phyloP scores from a whole-genome alignment of 1,284 basidiomycete species.

The Ustilago hordei region DNA sequence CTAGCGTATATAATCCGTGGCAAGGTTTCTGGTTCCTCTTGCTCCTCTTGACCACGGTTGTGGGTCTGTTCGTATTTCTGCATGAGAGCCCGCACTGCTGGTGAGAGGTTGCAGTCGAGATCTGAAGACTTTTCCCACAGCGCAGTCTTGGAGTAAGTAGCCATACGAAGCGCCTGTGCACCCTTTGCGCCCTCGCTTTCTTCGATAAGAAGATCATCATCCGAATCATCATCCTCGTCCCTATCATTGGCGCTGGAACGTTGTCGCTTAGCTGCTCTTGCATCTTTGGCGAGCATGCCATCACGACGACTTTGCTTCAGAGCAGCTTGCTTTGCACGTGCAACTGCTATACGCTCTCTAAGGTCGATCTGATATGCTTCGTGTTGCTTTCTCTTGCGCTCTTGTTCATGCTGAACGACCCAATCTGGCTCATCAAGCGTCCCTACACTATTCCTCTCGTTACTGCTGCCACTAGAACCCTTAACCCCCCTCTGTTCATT shows the following conservation, averaged over 20 bases:
- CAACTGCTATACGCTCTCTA: slow-evolving; percentile 59
- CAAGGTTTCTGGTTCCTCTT: slow-evolving; percentile 65
- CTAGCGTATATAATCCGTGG: slow-evolving; percentile 86
- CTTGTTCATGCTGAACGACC: slow-evolving; percentile 70
- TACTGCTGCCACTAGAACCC: slow-evolving; percentile 16
- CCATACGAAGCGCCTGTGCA: slow-evolving; percentile 25
- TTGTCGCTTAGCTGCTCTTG: slow-evolving; percentile 23
- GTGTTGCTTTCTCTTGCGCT: slow-evolving; percentile 59
- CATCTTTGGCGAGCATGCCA: slow-evolving; percentile 14
- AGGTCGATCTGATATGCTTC: slow-evolving; percentile 67
- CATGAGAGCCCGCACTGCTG: slow-evolving; percentile 84
- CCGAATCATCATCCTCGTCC: slow-evolving; percentile 29
- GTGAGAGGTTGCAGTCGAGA: slow-evolving; percentile 73
- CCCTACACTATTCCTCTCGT: slow-evolving; percentile 10
- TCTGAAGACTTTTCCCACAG: slow-evolving; percentile 21
- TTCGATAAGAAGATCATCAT: slow-evolving; percentile 48
- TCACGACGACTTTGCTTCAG: slow-evolving; percentile 29
- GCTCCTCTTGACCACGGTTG: slow-evolving; percentile 45
- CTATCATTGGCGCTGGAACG: slow-evolving; percentile 10
- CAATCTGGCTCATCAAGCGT: slow-evolving; percentile 69
- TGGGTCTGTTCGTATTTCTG: slow-evolving; percentile 69
- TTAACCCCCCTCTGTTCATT: slow-evolving; percentile 54
- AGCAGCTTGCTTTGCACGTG: slow-evolving; percentile 49
- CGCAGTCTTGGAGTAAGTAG: slow-evolving; percentile 29
- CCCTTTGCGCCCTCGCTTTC: slow-evolving; percentile 29